Conservation (phyloP, 1,284 basidiomycete species). For the Ceratobasidium sp. region DNA sequence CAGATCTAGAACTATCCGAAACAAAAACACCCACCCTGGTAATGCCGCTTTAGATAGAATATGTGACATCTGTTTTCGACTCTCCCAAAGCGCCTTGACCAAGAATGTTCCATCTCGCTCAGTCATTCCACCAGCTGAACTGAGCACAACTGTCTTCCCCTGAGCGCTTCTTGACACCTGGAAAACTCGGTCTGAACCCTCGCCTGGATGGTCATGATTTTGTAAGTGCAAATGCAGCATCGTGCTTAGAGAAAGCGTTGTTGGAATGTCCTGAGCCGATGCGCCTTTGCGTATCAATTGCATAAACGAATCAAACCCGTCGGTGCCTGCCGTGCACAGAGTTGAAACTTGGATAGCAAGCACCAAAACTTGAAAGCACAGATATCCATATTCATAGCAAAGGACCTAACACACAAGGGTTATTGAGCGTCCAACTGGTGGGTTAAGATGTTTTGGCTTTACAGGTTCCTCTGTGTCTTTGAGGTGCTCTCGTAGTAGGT, state of each 20-base stretch:
- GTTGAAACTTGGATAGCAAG: conserved; percentile 5
- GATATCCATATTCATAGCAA: conserved; percentile 22
- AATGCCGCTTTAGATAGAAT: conserved; percentile 1
- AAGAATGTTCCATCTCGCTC: neutral
- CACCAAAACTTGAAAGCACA: conserved; percentile 11
- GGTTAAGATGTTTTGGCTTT: neutral
- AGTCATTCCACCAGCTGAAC: conserved; percentile 10
- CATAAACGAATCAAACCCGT: neutral
- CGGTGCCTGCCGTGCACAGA: neutral
- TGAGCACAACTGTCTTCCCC: neutral
- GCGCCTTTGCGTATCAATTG: neutral
- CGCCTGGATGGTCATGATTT: neutral
- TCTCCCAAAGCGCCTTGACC: neutral
- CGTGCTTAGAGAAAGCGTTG: neutral
- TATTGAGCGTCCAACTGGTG: neutral
- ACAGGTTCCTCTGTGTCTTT: conserved; percentile 12
- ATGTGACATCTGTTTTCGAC: conserved; percentile 14
- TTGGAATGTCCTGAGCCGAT: neutral
- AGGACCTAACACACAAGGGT: neutral
- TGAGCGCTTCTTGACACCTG: neutral
- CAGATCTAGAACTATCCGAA: neutral
- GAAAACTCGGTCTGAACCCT: neutral
- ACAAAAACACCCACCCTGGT: neutral
- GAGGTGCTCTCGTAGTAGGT: neutral
- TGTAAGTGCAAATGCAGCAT: neutral